Percentiles rank a stretch among this genome's conserved stretches.
These are phyloP conservation scores for Ophiostoma himal-ulmi DNA, from an alignment of 2,329 filamentous ascomycete species.

Conservation along the genomic window DNA sequence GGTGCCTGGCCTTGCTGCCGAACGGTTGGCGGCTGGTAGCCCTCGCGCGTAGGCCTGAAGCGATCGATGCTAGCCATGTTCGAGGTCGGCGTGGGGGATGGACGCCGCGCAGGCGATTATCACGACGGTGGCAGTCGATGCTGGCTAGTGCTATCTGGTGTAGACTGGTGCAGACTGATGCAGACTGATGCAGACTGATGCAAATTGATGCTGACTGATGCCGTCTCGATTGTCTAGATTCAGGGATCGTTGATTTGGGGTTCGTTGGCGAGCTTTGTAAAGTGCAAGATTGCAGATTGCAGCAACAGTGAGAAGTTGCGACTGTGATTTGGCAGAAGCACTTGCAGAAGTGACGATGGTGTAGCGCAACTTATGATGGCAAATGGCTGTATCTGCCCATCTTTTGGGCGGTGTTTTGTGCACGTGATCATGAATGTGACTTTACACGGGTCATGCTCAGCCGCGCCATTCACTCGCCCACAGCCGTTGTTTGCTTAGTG, in stretches of 20 bases:
- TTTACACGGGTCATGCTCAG: slow-evolving; percentile 17
- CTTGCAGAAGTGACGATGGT: background rate
- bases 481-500: background rate
- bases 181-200: background rate
- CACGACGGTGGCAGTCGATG: background rate
- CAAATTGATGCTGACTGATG: background rate
- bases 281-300: background rate
- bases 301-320: background rate
- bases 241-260: background rate
- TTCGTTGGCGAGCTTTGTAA: background rate
- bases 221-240: background rate
- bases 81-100: background rate
- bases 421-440: background rate
- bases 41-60: slow-evolving; percentile 52
- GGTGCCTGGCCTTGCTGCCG: slow-evolving; percentile 31
- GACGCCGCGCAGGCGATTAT: background rate
- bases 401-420: background rate
- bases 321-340: background rate
- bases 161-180: background rate
- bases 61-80: slow-evolving; percentile 55
- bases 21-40: slow-evolving; percentile 50
- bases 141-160: background rate
- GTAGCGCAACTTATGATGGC: background rate
- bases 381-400: background rate
- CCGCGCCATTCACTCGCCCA: slow-evolving; percentile 15